Evolutionary conservation across 352 stramenopile species (phyloP), one percentile per base, ranked within the genome.

Genomic region (Phytopythium oedochilum): DNA sequence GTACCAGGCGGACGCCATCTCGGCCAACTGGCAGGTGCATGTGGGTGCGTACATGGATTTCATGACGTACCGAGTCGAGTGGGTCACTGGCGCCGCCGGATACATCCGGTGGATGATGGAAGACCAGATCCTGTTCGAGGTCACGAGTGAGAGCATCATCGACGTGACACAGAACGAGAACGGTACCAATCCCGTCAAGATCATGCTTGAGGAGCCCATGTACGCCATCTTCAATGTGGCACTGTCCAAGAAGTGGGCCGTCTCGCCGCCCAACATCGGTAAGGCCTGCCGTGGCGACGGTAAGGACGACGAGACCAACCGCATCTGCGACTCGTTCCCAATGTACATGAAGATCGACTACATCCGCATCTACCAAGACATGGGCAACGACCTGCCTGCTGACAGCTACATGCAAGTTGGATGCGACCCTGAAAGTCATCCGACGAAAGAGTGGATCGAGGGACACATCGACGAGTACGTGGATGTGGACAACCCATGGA

Each of bases 121-220:
- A 32, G 88, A 79, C 2, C 60, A 88, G 25, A 84, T 93, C 35
- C 55, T 98, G 10, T 98, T 93, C 61, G 89, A 96, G 47, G 84
- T 98, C 32, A 66, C 82, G 5, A 75, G 85, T 0, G 54, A 75
- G 10, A 73, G 71, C 23, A 63, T 97, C 20, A 47, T 55, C 10
- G 74, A 71, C 35, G 61, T 66, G 1, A 73, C 78, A 8, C 80
- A 91, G 43, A 70, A 91, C 39, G 45, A 42, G 0, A 39, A 43
- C 0, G 68, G 82, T 44, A 77, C 46, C 57, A 95, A 73, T 83
- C 88, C 78, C 55, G 83, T 69, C 70, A 96, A 78, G 68, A 83
- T 86, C 55, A 98, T 99, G 74, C 72, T 96, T n/a, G 81, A 92
- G 34, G 94, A 98, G 64, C 94, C 94, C 2, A 94, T 96, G 78